Evolutionary conservation across 2,329 filamentous ascomycete species (phyloP).

Genomic region (Trichoderma pleuroti): DNA sequence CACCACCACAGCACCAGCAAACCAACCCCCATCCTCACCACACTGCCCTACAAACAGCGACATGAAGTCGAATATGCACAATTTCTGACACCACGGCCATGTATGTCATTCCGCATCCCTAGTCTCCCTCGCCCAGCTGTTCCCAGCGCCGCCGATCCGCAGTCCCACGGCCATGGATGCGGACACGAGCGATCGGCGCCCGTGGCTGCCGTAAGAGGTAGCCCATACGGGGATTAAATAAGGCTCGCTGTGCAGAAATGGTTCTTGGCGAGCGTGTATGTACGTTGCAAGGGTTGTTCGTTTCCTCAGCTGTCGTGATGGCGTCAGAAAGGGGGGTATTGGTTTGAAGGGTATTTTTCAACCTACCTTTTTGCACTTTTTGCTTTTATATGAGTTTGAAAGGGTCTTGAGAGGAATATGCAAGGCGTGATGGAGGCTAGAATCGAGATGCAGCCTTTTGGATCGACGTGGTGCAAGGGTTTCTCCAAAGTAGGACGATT

Average conservation of each 20-base stretch:
- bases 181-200: slow-evolving; percentile 9
- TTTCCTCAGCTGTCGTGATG: neutral
- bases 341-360: neutral
- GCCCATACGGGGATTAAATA: neutral
- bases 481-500: neutral
- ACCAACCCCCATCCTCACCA: neutral
- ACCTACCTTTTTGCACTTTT: neutral
- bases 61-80: slow-evolving; percentile 2
- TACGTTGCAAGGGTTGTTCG: neutral
- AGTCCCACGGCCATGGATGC: neutral
- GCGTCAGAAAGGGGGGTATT: neutral
- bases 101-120: slow-evolving; percentile 6
- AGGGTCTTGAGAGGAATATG: neutral
- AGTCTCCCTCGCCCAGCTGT: neutral
- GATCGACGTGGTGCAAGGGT: neutral
- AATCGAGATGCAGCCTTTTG: neutral
- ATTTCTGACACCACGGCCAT: neutral
- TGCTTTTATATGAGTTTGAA: neutral
- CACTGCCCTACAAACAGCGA: neutral
- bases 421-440: neutral
- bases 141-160: slow-evolving; percentile 2
- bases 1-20: neutral
- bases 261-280: neutral
- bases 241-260: neutral
- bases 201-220: neutral